phyloP scores from a whole-genome alignment of 1,284 basidiomycete species.

The Apiotrichum domesticum region DNA sequence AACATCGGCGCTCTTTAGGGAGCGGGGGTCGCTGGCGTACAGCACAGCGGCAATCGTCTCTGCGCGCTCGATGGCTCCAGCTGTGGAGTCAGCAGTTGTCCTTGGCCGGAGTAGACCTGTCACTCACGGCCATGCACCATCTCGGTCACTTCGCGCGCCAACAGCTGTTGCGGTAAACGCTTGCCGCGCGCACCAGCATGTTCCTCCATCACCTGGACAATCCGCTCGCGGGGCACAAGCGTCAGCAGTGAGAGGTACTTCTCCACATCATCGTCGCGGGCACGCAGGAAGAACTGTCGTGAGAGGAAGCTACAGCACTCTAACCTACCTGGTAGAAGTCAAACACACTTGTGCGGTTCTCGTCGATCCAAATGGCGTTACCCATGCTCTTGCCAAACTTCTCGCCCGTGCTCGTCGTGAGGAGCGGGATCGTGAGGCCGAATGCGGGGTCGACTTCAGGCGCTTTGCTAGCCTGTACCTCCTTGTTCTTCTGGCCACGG shows the following conservation, averaged over 20 bases:
- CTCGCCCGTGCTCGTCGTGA: conserved; percentile 80
- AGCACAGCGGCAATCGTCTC: conserved; percentile 58
- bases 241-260: conserved; percentile 80
- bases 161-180: conserved; percentile 65
- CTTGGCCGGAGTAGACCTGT: neutral
- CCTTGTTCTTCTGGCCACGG: conserved; percentile 14
- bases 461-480: conserved; percentile 21
- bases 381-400: conserved; percentile 98
- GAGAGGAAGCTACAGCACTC: neutral
- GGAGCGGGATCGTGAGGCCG: conserved; percentile 87
- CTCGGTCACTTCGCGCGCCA: conserved; percentile 82
- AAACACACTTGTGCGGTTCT: conserved; percentile 66
- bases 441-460: conserved; percentile 58
- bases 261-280: conserved; percentile 73
- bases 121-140: conserved; percentile 71
- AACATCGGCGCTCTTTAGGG: conserved; percentile 48
- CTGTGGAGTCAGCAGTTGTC: conserved; percentile 26
- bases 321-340: conserved; percentile 83
- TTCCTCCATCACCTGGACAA: conserved; percentile 55
- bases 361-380: conserved; percentile 88
- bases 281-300: conserved; percentile 79
- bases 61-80: conserved; percentile 52
- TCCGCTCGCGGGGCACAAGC: conserved; percentile 59
- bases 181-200: conserved; percentile 59
- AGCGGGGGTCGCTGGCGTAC: conserved; percentile 53